These are phyloP conservation scores for Hericium coralloides DNA, from an alignment of 768 basidiomycete species.

Conservation along the genomic window DNA sequence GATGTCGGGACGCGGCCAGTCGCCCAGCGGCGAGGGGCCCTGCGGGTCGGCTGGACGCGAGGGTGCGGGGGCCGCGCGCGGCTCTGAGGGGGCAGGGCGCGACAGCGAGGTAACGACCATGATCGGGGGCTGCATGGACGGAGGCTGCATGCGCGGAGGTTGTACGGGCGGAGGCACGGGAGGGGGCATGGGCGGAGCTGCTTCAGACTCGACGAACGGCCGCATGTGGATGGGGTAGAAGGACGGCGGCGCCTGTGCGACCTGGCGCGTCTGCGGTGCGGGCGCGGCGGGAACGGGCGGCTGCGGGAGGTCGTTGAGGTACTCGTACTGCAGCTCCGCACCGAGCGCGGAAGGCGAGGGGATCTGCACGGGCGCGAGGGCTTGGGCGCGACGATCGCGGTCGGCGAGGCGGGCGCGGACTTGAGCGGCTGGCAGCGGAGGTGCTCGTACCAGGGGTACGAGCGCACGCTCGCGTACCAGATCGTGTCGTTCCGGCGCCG, in stretches of 20 bases:
- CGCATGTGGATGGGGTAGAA: conserved; percentile 8
- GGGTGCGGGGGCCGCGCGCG: background rate
- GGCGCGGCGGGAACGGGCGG: background rate
- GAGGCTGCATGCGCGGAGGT: background rate
- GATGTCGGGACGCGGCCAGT: conserved; percentile 14
- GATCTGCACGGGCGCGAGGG: conserved; percentile 8
- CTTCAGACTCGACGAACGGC: background rate
- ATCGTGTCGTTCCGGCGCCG: conserved; percentile 1
- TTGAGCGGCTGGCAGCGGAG: conserved; percentile 1
- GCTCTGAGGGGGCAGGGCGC: background rate
- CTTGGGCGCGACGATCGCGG: conserved; percentile 6
- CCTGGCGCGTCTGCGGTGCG: background rate
- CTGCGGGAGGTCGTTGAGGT: background rate
- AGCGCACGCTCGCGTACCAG: conserved; percentile 8
- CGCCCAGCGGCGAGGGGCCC: conserved; percentile 8
- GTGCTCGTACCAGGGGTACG: conserved; percentile 9
- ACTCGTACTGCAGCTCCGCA: background rate
- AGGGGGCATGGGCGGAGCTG: background rate
- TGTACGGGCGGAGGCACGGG: background rate
- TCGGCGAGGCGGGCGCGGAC: conserved; percentile 1
- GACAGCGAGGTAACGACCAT: background rate
- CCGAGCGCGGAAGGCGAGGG: conserved; percentile 1
- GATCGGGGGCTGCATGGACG: background rate
- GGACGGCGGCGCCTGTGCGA: background rate
- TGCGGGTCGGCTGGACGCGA: background rate